Evolutionary conservation across 2,329 filamentous ascomycete species (phyloP), one percentile per base, ranked within the genome.

Genomic region (Trichophyton equinum): DNA sequence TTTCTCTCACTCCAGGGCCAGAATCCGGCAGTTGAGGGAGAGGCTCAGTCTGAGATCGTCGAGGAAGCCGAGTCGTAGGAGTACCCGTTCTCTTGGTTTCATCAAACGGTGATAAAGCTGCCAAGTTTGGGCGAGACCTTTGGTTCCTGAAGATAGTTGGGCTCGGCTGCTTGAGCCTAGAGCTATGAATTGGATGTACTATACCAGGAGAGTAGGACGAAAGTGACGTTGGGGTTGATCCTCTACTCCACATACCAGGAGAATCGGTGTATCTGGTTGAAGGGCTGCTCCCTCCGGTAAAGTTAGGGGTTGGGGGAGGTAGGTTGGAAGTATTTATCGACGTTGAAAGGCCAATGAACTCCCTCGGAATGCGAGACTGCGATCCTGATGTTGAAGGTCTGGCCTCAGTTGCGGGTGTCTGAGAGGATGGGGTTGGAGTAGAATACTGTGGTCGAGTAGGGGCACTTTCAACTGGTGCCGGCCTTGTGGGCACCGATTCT

Each of bases 121-220:
- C 61, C 33, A 64, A 61, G 46, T 58, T 55, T 55, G 60, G 62
- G 15, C 60, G 58, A 30, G 62, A 59, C 22, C 62, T 64, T 11
- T 71, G 70, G 49, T 70, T 68, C 64, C 72, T 75, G 9, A 74
- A 73, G 47, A 75, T 66, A 11, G 70, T 70, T 25, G 71, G 69
- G 55, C 71, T 75, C 2, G 68, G 67, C 62, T 74, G 73, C 65
- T 71, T 72, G 42, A 72, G 62, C 25, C 69, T 68, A 44, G 72
- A 68, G 30, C 69, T 67, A 58, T 77, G 76, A 2, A 69, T 67
- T n/a, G 76, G 70, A 18, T 75, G 71, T 42, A 74, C 68, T 59
- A 78, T 72, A 5, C 76, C 75, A 4, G 78, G 77, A 3, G 78
- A 79, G 61, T 77, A 75, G 11, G 78, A 79, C 9, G 77, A 79